Percentiles rank a stretch among this genome's conserved stretches.
Conservation (phyloP, 257 asterid genomes). For the Gentiana macrophylla region DNA sequence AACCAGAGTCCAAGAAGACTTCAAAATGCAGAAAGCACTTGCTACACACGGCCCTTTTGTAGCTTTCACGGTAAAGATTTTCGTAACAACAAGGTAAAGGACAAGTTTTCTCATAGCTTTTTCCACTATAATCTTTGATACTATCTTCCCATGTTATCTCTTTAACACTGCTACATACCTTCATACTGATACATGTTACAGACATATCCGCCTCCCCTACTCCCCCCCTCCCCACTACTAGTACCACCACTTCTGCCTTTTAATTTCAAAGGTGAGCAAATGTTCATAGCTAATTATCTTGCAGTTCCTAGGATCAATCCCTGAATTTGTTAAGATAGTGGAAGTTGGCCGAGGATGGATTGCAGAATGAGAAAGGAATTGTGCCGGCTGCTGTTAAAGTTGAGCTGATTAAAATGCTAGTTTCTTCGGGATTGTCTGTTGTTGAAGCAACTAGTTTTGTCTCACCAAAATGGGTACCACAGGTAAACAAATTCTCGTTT, state of each 20-base stretch:
- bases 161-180: neutral
- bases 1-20: slow-evolving; percentile 1
- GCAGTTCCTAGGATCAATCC: slow-evolving; percentile 52
- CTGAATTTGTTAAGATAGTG: slow-evolving; percentile 66
- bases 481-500: slow-evolving; percentile 29
- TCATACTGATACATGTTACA: slow-evolving; percentile 18
- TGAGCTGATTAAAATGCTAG: slow-evolving; percentile 72
- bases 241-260: neutral
- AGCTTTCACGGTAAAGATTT: slow-evolving; percentile 21
- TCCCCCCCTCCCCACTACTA: neutral
- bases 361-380: slow-evolving; percentile 81
- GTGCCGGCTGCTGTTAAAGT: slow-evolving; percentile 76
- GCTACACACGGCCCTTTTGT: slow-evolving; percentile 13
- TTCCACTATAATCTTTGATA: neutral
- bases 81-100: slow-evolving; percentile 16
- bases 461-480: slow-evolving; percentile 96
- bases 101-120: slow-evolving; percentile 27
- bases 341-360: slow-evolving; percentile 96
- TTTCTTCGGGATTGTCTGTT: slow-evolving; percentile 67
- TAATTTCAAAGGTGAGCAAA: neutral
- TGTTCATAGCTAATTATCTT: neutral
- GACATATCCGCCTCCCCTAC: neutral
- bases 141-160: neutral
- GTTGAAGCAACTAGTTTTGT: slow-evolving; percentile 93
- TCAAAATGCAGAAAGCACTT: neutral